Evolutionary conservation across 2,329 filamentous ascomycete species (phyloP).

Genomic region (Phaeophleospora eucalypticola): DNA sequence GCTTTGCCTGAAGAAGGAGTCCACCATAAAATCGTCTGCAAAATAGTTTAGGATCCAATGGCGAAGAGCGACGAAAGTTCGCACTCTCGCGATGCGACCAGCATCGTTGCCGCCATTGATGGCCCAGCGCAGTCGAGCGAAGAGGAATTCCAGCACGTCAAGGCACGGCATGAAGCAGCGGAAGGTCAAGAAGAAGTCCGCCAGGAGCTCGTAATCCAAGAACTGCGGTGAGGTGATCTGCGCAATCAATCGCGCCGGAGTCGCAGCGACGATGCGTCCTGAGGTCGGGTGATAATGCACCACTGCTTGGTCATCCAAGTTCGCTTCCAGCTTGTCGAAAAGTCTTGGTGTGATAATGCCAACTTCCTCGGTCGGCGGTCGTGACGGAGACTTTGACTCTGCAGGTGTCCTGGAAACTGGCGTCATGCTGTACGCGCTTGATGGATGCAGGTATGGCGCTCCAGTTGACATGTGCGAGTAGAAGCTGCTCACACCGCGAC

Average conservation of each 20-base stretch:
- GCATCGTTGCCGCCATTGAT: slow-evolving; percentile 73
- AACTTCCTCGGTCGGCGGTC: background rate
- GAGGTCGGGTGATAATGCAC: slow-evolving; percentile 73
- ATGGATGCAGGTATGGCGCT: slow-evolving; percentile 20
- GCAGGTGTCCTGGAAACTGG: slow-evolving; percentile 8
- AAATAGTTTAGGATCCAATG: slow-evolving; percentile 99
- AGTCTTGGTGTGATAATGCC: slow-evolving; percentile 55
- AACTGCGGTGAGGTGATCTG: slow-evolving; percentile 96
- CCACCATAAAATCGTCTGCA: slow-evolving; percentile 81
- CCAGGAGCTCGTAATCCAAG: slow-evolving; percentile 92
- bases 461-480: slow-evolving; percentile 12
- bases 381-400: slow-evolving; percentile 10
- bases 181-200: slow-evolving; percentile 96
- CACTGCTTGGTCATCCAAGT: slow-evolving; percentile 75
- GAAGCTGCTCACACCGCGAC: slow-evolving; percentile 16
- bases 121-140: slow-evolving; percentile 84
- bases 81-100: slow-evolving; percentile 84
- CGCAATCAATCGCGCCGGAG: slow-evolving; percentile 82
- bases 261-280: slow-evolving; percentile 80
- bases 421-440: slow-evolving; percentile 9
- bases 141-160: slow-evolving; percentile 75
- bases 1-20: slow-evolving; percentile 66
- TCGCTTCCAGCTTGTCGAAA: slow-evolving; percentile 75
- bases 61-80: slow-evolving; percentile 88
- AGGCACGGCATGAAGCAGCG: slow-evolving; percentile 75